A percentile compares a stretch with the other conserved stretches of the same genome.
Evolutionary conservation across 1,284 basidiomycete genomes (phyloP).

Genomic region (Wallemia hederae): DNA sequence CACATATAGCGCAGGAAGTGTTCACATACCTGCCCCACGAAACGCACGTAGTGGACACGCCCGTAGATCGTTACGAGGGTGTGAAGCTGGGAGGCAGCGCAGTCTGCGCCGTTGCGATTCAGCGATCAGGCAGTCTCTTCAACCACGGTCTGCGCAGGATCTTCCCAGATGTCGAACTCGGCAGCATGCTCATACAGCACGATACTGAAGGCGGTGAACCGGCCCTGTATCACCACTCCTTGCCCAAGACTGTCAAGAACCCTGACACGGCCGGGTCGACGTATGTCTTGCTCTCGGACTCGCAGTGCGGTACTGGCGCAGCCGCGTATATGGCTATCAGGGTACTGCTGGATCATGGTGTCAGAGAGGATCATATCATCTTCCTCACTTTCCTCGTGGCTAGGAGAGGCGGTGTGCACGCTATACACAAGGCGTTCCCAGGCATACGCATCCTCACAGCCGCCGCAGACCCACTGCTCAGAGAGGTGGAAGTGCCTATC

Average conservation of each 20-base stretch:
- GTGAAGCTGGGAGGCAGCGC: no score
- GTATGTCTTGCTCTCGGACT: slow-evolving; percentile 16
- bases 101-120: slow-evolving; percentile 16
- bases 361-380: slow-evolving; percentile 15
- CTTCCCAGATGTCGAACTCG: slow-evolving; percentile 15
- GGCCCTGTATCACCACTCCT: slow-evolving; percentile 13
- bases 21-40: slow-evolving; percentile 14
- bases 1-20: slow-evolving; percentile 15
- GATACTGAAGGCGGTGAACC: slow-evolving; percentile 15
- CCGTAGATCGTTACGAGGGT: neutral
- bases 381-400: slow-evolving; percentile 15
- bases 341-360: slow-evolving; percentile 17
- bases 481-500: slow-evolving; percentile 7
- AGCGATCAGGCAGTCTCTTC: slow-evolving; percentile 15
- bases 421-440: slow-evolving; percentile 16
- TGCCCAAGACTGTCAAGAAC: slow-evolving; percentile 10
- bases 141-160: slow-evolving; percentile 15
- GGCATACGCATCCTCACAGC: slow-evolving; percentile 7
- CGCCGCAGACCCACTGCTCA: slow-evolving; percentile 9
- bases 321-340: slow-evolving; percentile 19
- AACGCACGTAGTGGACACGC: slow-evolving; percentile 8
- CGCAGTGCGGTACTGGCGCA: slow-evolving; percentile 18
- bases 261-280: slow-evolving; percentile 8
- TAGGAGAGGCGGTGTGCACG: slow-evolving; percentile 15
- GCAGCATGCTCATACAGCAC: slow-evolving; percentile 17